Evolutionary conservation across 306 rosid species (phyloP), one percentile per base, ranked within the genome.

Genomic region (Gynostemma pentaphyllum): DNA sequence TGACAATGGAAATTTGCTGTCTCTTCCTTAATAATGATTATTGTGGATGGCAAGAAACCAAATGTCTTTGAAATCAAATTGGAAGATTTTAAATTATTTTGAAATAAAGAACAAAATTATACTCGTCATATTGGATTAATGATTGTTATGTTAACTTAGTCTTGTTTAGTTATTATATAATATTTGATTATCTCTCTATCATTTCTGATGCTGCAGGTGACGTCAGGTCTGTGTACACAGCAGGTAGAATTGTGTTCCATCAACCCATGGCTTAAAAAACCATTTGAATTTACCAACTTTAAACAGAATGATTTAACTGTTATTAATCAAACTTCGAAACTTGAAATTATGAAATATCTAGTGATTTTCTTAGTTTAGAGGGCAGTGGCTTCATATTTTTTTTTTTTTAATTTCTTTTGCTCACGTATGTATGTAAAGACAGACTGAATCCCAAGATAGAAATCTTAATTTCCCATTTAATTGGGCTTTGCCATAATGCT

Each of bases 171-270:
- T 26, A 15, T 27, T 14, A 23, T 32, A 29, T 55, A 22, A 29
- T 22, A 45, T 23, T 18, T n/a, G 45, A 1, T 2, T n/a, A 1
- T 14, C 24, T 51, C 24, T 45, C n/a, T 32, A 14, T 0, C 46
- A 12, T 19, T 70, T 23, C 39, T n/a, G 26, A 19, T 62, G 77
- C 80, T 62, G 77, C 80, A 76, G 82, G 71, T 60, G 85, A 71
- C 65, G 73, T 82, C 2, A 59, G 44, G 34, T 68, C 30, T 21
- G 77, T 74, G 9, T 80, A 76, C 74, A 51, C 45, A 0, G 54
- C 70, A 45, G 70, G 79, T n/a, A 59, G 57, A 56, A 69, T 77
- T 34, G 29, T 80, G 32, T 77, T 75, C 64, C 64, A 67, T 74
- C 70, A 52, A 28, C 14, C 73, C 21, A 39, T 71, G 57, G 50